Base-by-base conservation (phyloP, 495 filamentous ascomycete species). In the Podospora comata region DNA sequence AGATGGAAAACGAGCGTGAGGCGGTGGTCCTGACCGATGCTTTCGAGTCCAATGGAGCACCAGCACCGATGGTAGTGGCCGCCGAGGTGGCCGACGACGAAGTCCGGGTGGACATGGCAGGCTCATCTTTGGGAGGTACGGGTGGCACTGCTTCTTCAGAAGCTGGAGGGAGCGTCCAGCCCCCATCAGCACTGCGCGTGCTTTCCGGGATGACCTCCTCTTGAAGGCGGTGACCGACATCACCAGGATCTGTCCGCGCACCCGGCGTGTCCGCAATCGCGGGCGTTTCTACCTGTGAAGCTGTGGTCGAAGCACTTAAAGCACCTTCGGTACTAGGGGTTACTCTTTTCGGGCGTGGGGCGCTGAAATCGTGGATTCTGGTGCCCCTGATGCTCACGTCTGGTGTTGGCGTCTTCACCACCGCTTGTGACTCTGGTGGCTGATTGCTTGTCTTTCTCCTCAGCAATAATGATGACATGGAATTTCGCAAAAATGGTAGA, bases 291-390 rank as follows among this genome's bases (percentile, higher is more conserved):
- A 13, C 20, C 7, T 61, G 23, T 6, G 59, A 28, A 18, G 23
- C 27, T 19, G 23, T 11, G 59, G 11, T 27, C 13, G 23, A 27
- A 27, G 60, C 28, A 5, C 26, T 27, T 4, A 9, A 27, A 27
- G 60, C 28, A 5, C 26, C 57, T 6, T 20, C 62, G 4, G 48
- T 27, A 28, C 30, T 60, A 9, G 48, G 66, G 39, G 28, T 77
- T 78, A 72, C 81, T 59, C 86, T 81, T 62, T 84, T 86, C 3
- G 39, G 39, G 48, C 92, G 82, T 11, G 93, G 93, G 0, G 89
- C 92, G 71, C 91, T 94, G 70, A 97, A 97, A 76, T 97, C 93
- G 78, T 97, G 93, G 7, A 97, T 87, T 39, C 88, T 85, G 11
- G 89, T 94, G 30, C 93, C 93, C 56, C 87, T 86, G 71, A 97